Evolutionary conservation across 805 yeast species (phyloP), one percentile per base, ranked within the genome.

Genomic region (Groenewaldozyma tartarivorans): DNA sequence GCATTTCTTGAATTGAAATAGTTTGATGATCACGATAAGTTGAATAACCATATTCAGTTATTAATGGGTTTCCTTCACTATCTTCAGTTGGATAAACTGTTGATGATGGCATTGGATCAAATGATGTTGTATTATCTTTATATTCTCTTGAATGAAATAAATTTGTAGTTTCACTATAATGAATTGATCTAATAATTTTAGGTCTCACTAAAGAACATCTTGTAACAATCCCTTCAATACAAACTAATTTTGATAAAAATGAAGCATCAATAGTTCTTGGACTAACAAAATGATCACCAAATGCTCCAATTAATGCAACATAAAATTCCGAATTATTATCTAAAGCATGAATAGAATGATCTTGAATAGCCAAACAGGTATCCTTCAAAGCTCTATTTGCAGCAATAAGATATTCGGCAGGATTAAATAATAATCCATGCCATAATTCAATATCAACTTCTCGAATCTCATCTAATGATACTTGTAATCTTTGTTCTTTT

Each of bases 21-120:
- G 86, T 81, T 63, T 92, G 98, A 59, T 90, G 96, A 62, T 92
- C 98, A 52, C 90, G 72, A 60, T 85, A 92, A 21, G 94, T 86
- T 5, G 88, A 80, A 56, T 79, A 82, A 1, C 98, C 98, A 55
- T 85, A 92, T 60, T 92, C 97, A 0, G 96, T 88, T 16, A 75
- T 71, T 49, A 92, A 66, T 51, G 84, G 85, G 62, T 88, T 80
- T 4, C 96, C 96, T 36, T 86, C 92, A 15, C 83, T 73, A 56
- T 92, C 98, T 54, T 85, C 94, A 0, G 94, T 81, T 17, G 97
- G 97, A 56, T 86, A 92, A 3, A 81, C 78, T 0, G 94, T 87
- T 2, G 92, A 76, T 0, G 94, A 79, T 7, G 82, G 69, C 52
- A 82, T 73, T 2, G 94, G 88, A 53, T 83, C 84, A 58, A 90